Conservation (phyloP, 345 rosid species). For the Citrus reticulata region DNA sequence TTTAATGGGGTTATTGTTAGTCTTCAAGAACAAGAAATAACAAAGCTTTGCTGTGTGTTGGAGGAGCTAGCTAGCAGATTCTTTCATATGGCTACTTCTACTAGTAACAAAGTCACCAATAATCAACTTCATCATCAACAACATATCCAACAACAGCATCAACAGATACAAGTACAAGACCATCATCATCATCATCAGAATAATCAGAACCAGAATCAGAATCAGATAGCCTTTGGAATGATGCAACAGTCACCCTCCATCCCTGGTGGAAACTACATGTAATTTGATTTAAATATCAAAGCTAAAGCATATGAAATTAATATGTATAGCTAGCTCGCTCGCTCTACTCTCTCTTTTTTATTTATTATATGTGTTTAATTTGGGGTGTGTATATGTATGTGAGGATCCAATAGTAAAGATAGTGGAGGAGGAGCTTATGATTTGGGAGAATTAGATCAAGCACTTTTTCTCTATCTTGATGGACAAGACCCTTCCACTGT, state of each 20-base stretch:
- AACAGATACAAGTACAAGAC: slow-evolving; percentile 18
- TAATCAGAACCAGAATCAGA: not conserved
- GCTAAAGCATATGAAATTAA: not conserved
- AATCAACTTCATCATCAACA: slow-evolving; percentile 34
- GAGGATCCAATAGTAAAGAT: slow-evolving; percentile 35
- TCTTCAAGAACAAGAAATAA: not conserved
- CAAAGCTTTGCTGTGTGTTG: not conserved
- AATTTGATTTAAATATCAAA: slow-evolving; percentile 16
- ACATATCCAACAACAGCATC: slow-evolving; percentile 18
- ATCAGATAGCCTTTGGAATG: slow-evolving; percentile 47
- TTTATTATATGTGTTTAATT: not conserved
- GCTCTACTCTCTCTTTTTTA: not conserved
- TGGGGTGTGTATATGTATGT: not conserved
- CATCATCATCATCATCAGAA: slow-evolving; percentile 37
- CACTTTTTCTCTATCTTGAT: slow-evolving; percentile 88
- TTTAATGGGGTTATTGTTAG: slow-evolving; percentile 31
- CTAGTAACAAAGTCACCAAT: slow-evolving; percentile 28
- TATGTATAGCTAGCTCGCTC: not conserved
- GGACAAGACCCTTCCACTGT: slow-evolving; percentile 64
- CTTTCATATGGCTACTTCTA: slow-evolving; percentile 37
- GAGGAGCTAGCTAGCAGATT: not conserved
- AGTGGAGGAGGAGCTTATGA: slow-evolving; percentile 45
- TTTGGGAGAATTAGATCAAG: slow-evolving; percentile 92
- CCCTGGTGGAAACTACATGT: slow-evolving; percentile 66
- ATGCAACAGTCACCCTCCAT: slow-evolving; percentile 46